These are phyloP conservation scores for Fusarium sp. DNA, from an alignment of 2,329 filamentous ascomycete species.

Conservation along the genomic window DNA sequence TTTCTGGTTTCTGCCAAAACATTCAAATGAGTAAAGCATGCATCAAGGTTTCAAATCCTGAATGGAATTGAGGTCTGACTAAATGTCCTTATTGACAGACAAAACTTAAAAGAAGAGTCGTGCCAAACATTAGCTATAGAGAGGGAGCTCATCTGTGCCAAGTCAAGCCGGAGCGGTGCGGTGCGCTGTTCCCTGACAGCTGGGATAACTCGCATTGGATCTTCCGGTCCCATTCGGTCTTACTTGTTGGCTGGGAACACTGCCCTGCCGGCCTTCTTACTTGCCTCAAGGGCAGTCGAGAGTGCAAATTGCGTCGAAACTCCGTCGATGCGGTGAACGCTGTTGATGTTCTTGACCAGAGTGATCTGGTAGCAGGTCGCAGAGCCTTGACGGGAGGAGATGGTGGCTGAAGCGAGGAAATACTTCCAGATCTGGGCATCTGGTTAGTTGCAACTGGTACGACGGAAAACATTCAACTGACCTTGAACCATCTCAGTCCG, in stretches of 20 bases:
- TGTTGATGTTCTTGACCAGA: conserved; percentile 4
- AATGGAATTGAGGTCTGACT: neutral
- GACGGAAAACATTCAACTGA: neutral
- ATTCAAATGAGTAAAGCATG: neutral
- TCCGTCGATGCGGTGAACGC: conserved; percentile 4
- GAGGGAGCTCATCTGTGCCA: neutral
- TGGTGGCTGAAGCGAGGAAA: conserved; percentile 9
- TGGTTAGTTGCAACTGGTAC: neutral
- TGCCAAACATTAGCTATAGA: neutral
- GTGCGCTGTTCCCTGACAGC: neutral
- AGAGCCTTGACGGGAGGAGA: conserved; percentile 6
- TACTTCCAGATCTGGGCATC: conserved; percentile 1
- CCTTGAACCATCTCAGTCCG: conserved; percentile 6
- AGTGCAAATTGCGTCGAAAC: conserved; percentile 4
- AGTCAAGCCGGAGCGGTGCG: neutral
- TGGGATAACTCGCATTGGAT: neutral
- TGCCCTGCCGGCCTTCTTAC: conserved; percentile 2
- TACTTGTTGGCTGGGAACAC: neutral
- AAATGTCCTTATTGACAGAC: neutral
- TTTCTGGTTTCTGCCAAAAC: neutral
- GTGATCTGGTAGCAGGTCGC: conserved; percentile 10
- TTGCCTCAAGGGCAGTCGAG: conserved; percentile 3
- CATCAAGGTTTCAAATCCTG: neutral
- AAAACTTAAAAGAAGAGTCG: neutral
- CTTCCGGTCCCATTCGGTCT: neutral